These are phyloP conservation scores for Fraxinus platypoda DNA, from an alignment of 305 asterid species.

Conservation along the genomic window DNA sequence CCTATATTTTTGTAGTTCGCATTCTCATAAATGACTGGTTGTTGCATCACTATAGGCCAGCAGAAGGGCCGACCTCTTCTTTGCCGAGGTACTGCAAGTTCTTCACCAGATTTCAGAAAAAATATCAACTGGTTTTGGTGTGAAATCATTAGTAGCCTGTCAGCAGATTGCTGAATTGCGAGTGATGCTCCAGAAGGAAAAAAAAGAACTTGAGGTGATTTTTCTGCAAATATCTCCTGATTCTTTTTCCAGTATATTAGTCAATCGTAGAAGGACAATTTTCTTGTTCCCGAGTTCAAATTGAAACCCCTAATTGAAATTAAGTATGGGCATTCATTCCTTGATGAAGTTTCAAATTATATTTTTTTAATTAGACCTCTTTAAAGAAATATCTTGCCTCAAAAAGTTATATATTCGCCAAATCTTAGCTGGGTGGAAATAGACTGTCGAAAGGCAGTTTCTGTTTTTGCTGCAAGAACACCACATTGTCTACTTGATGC, in stretches of 20 bases:
- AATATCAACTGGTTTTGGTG: conserved; percentile 30
- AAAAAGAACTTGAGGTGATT: conserved; percentile 67
- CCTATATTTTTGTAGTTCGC: conserved; percentile 16
- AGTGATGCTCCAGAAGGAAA: conserved; percentile 56
- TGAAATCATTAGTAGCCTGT: conserved; percentile 35
- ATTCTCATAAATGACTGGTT: conserved; percentile 27
- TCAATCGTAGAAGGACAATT: not conserved
- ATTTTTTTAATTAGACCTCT: conserved; percentile 1
- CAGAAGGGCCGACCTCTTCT: conserved; percentile 48
- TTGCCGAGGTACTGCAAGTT: conserved; percentile 55
- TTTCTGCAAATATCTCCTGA: conserved; percentile 14
- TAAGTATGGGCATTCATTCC: conserved; percentile 1
- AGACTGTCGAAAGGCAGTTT: conserved; percentile 15
- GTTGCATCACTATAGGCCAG: conserved; percentile 43
- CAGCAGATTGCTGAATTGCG: conserved; percentile 58
- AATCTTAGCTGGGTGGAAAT: conserved; percentile 2
- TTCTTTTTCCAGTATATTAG: conserved; percentile 16
- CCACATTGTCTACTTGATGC: not conserved
- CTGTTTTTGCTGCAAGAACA: conserved; percentile 17
- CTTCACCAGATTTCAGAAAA: conserved; percentile 51
- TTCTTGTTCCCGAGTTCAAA: conserved; percentile 3
- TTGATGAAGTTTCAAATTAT: not conserved
- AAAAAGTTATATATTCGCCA: conserved; percentile 2
- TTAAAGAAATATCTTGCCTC: conserved; percentile 6
- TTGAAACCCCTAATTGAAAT: conserved; percentile 3